Percentiles rank a stretch among this genome's conserved stretches.
These are phyloP conservation scores for Jamesozyma piceae DNA, from an alignment of 805 yeast genomes.

Conservation along the genomic window DNA sequence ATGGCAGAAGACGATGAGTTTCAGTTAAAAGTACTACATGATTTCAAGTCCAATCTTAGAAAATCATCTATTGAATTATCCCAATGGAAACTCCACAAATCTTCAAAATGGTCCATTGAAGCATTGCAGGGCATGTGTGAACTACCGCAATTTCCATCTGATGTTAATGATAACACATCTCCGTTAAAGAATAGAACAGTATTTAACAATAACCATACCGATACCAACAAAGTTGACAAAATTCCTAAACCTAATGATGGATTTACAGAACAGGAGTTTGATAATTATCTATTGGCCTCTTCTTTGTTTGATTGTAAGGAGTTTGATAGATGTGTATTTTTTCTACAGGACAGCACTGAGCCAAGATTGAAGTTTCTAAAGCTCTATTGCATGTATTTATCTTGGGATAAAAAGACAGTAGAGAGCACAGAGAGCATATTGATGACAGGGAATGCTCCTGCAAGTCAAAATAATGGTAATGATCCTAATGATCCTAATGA, in stretches of 20 bases:
- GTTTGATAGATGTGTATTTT: constrained; percentile 64
- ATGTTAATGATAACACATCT: constrained; percentile 17
- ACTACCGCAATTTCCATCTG: not conserved
- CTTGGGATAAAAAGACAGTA: constrained; percentile 68
- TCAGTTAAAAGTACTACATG: constrained; percentile 7
- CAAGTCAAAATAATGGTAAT: constrained; percentile 5
- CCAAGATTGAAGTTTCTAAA: constrained; percentile 48
- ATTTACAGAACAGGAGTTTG: constrained; percentile 31
- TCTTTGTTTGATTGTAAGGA: constrained; percentile 75
- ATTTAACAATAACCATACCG: not conserved
- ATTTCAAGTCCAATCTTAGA: constrained; percentile 25
- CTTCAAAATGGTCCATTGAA: constrained; percentile 80
- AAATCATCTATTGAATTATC: constrained; percentile 39
- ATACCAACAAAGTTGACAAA: not conserved
- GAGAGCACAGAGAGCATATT: constrained; percentile 66
- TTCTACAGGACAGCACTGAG: constrained; percentile 42
- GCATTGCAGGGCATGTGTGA: constrained; percentile 54
- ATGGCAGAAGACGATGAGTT: not conserved
- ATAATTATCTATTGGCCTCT: constrained; percentile 51
- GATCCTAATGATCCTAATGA: constrained; percentile 6
- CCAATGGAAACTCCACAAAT: constrained; percentile 51
- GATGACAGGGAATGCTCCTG: constrained; percentile 25
- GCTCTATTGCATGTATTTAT: constrained; percentile 58
- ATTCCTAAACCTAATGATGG: constrained; percentile 5
- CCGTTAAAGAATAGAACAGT: constrained; percentile 15